Conservation (phyloP, 164 flowering plant species). For the Vitis riparia region DNA sequence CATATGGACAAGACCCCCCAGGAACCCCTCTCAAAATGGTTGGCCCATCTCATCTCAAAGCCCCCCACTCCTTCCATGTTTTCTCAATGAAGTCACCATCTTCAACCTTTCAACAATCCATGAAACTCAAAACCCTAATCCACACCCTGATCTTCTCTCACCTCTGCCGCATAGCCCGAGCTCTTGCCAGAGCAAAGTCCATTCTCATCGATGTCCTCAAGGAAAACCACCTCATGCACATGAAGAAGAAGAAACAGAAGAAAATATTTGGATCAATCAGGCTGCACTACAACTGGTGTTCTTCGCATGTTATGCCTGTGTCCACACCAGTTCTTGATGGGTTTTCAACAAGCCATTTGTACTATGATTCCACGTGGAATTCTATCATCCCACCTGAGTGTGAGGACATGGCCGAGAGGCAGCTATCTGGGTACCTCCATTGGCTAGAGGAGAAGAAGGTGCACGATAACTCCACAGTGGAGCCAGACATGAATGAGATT, state of each 20-base stretch:
- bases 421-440: slow-evolving; percentile 60
- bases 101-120: slow-evolving; percentile 39
- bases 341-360: slow-evolving; percentile 19
- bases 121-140: slow-evolving; percentile 66
- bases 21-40: slow-evolving; percentile 21
- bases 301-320: slow-evolving; percentile 55
- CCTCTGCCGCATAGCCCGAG: slow-evolving; percentile 42
- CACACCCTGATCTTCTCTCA: slow-evolving; percentile 63
- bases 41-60: slow-evolving; percentile 29
- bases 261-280: slow-evolving; percentile 62
- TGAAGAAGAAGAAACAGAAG: slow-evolving; percentile 34
- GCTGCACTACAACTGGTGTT: slow-evolving; percentile 84
- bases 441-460: slow-evolving; percentile 76
- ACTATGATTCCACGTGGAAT: slow-evolving; percentile 71
- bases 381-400: slow-evolving; percentile 23
- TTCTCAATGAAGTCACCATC: slow-evolving; percentile 40
- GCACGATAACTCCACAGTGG: slow-evolving; percentile 10
- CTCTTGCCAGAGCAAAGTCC: slow-evolving; percentile 58
- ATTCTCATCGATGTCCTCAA: slow-evolving; percentile 39
- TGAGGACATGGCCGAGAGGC: slow-evolving; percentile 24
- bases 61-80: slow-evolving; percentile 33
- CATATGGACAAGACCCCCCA: slow-evolving; percentile 19
- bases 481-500: slow-evolving; percentile 51
- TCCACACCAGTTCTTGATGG: slow-evolving; percentile 37
- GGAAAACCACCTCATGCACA: slow-evolving; percentile 31